Percentiles rank a stretch among this genome's conserved stretches.
phyloP scores from a whole-genome alignment of 192 early-diverging fungal species.

The Podila horticola region DNA sequence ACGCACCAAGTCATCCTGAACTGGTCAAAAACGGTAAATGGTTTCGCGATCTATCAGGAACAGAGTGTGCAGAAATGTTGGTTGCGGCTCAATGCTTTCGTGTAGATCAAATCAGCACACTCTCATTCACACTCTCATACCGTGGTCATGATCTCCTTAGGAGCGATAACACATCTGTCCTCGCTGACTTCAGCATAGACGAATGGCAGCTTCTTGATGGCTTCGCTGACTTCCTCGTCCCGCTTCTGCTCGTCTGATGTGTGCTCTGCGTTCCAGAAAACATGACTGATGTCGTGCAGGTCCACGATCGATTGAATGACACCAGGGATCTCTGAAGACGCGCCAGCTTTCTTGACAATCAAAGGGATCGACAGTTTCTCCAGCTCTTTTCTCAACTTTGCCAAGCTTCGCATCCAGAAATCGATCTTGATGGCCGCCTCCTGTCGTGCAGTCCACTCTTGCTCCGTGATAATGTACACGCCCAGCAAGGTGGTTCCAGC shows the following conservation, averaged over 20 bases:
- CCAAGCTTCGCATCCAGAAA: constrained; percentile 61
- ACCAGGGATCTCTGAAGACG: constrained; percentile 31
- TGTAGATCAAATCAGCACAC: background rate
- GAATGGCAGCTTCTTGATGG: constrained; percentile 13
- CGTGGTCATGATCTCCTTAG: constrained; percentile 61
- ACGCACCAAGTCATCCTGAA: constrained; percentile 59
- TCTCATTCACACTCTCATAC: constrained; percentile 15
- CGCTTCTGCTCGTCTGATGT: constrained; percentile 62
- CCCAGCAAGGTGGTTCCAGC: constrained; percentile 42
- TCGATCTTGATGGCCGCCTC: constrained; percentile 63
- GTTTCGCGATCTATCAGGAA: constrained; percentile 14
- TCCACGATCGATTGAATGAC: constrained; percentile 45
- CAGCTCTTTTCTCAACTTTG: constrained; percentile 42
- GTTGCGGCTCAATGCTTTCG: background rate
- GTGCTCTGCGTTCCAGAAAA: constrained; percentile 68
- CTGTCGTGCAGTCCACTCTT: constrained; percentile 64
- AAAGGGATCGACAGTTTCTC: constrained; percentile 56
- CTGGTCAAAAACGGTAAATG: constrained; percentile 55
- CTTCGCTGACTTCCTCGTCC: constrained; percentile 41
- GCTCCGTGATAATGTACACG: constrained; percentile 63
- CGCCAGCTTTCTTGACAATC: constrained; percentile 51
- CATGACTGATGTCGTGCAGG: constrained; percentile 37
- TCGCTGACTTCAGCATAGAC: constrained; percentile 47
- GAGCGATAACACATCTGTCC: constrained; percentile 70
- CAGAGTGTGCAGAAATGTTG: constrained; percentile 22